Base-by-base conservation (phyloP, 495 filamentous ascomycete genomes). In the Penicillium angulare region DNA sequence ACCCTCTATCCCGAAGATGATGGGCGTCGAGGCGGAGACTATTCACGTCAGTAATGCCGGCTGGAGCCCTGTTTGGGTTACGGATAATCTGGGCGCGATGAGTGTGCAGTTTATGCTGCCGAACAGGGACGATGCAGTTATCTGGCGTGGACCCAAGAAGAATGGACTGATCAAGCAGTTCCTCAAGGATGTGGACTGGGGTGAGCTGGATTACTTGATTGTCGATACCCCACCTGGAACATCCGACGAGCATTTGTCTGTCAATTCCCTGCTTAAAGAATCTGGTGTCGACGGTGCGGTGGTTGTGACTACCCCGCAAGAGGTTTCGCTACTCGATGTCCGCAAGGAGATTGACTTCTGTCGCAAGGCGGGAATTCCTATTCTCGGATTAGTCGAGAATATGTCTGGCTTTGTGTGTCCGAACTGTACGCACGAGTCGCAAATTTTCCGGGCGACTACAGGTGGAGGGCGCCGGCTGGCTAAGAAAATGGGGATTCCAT, bases 91-190 rank as follows among this genome's bases (percentile, higher is more conserved):
- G 31, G 86, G 85, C 1, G 89, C 92, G 26, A 98, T 97, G 93
- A 90, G 86, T 46, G 86, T 98, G 55, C 93, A 97, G 67, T 97
- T 97, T 65, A 93, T 98, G 92, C 75, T 98, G 27, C 93, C 93
- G 0, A 88, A 88, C 49, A 75, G 87, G 4, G 93, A 97, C 60
- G 90, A 93, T 53, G 95, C 93, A 3, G 84, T 97, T 10, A 97
- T 98, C 50, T 98, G 93, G 95, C 78, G 92, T 22, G 93, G 93
- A 0, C 87, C 95, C 4, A 98, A 97, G 79, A 98, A 97, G 80
- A 98, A 96, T 60, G 93, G 93, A 1, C 66, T 98, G 49, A 97
- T 98, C 64, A 98, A 97, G 74, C 87, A 92, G 69, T 98, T 98
- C 59, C 61, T 98, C 21, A 95, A 92, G 69, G 95, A 98, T 65